Conservation (phyloP, 2,329 filamentous ascomycete species). For the Didymella pomorum region DNA sequence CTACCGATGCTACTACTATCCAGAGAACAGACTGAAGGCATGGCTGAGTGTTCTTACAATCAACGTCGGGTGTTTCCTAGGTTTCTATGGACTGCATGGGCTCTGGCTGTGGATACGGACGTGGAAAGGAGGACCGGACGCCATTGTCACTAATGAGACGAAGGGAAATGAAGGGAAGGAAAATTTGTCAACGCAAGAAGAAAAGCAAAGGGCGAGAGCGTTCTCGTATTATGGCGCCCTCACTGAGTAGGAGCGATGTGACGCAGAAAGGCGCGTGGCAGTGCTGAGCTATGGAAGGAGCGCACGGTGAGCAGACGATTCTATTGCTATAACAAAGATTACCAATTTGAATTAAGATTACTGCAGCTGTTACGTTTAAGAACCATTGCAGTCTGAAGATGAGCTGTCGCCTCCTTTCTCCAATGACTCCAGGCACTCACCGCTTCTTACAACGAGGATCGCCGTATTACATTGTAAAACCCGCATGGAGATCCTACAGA, state of each 20-base stretch:
- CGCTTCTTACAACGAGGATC: too few species aligned
- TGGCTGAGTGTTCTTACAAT: not conserved
- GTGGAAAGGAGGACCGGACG: not conserved
- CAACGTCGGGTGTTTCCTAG: not conserved
- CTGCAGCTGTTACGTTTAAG: too few species aligned
- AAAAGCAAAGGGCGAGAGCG: not conserved
- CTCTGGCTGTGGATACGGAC: not conserved
- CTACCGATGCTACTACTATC: too few species aligned
- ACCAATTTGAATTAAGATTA: too few species aligned
- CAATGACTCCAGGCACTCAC: too few species aligned
- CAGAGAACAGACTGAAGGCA: too few species aligned
- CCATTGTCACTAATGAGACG: not conserved
- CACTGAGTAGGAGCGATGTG: not conserved
- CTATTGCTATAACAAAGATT: too few species aligned
- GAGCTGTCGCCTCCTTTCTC: too few species aligned
- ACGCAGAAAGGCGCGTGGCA: not conserved
- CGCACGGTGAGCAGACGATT: too few species aligned
- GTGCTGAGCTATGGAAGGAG: not conserved
- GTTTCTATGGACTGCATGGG: not conserved
- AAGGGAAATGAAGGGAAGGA: not conserved
- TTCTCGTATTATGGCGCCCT: not conserved
- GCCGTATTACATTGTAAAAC: too few species aligned
- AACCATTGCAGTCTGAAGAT: too few species aligned
- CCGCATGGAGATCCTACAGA: too few species aligned
- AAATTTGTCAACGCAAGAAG: not conserved